These are phyloP conservation scores for Linum usitatissimum DNA, from an alignment of 345 rosid genomes.

Conservation along the genomic window DNA sequence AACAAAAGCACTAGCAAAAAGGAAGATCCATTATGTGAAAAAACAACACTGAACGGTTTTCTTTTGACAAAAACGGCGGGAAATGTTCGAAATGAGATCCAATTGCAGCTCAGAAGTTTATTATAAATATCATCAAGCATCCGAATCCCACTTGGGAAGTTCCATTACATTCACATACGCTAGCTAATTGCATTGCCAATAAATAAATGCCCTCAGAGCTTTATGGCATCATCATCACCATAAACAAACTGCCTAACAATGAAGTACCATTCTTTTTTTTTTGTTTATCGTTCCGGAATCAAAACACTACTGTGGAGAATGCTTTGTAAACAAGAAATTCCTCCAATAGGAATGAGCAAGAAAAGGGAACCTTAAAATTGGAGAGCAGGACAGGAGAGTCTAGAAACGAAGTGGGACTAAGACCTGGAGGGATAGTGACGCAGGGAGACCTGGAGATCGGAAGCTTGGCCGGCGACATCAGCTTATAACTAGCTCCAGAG, in stretches of 20 bases:
- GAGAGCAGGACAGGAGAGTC: slow-evolving; percentile 95
- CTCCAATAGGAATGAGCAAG: neutral
- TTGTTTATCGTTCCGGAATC: neutral
- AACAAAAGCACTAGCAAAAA: slow-evolving; percentile 25
- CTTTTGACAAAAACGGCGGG: slow-evolving; percentile 7
- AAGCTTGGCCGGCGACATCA: slow-evolving; percentile 94
- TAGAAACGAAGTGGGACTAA: slow-evolving; percentile 84
- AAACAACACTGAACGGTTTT: slow-evolving; percentile 33
- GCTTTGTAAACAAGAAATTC: neutral
- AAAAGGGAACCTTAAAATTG: slow-evolving; percentile 55
- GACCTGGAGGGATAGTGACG: slow-evolving; percentile 70
- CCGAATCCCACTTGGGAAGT: slow-evolving; percentile 31
- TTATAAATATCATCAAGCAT: slow-evolving; percentile 27
- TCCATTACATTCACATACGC: neutral
- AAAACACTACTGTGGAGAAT: neutral
- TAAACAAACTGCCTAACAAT: neutral
- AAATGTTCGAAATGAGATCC: slow-evolving; percentile 13
- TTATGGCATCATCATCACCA: neutral
- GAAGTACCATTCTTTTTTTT: neutral
- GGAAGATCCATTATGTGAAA: slow-evolving; percentile 41
- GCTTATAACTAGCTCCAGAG: slow-evolving; percentile 70
- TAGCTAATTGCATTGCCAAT: too few species aligned
- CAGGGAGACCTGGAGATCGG: slow-evolving; percentile 88
- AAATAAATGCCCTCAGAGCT: too few species aligned
- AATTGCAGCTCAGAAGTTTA: slow-evolving; percentile 27